Conservation (phyloP, 768 basidiomycete species). For the Mycena metata region DNA sequence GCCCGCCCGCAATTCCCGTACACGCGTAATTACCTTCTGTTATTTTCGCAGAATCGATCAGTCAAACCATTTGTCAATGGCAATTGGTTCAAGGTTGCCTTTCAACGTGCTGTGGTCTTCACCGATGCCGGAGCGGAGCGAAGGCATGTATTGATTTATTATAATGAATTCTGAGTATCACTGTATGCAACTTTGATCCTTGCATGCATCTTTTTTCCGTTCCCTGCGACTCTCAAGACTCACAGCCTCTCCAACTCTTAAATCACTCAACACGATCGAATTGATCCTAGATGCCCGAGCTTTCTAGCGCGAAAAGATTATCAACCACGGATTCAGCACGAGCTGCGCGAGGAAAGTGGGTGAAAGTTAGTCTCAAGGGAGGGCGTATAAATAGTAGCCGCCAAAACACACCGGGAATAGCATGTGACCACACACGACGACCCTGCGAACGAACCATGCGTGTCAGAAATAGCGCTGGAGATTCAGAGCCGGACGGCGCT, state of each 20-base stretch:
- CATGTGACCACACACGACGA: constrained; percentile 76
- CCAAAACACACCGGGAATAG: constrained; percentile 75
- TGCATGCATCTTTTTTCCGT: background rate
- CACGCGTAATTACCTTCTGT: too few species aligned
- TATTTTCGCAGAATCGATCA: too few species aligned
- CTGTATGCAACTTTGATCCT: background rate
- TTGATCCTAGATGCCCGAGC: background rate
- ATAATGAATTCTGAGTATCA: too few species aligned
- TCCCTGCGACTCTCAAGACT: background rate
- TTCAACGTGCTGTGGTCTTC: too few species aligned
- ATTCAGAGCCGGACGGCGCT: constrained; percentile 45
- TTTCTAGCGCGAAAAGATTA: constrained; percentile 77
- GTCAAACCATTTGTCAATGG: too few species aligned
- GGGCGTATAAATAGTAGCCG: constrained; percentile 6
- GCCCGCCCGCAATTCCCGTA: too few species aligned
- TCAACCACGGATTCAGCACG: constrained; percentile 90
- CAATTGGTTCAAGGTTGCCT: too few species aligned
- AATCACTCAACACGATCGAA: background rate
- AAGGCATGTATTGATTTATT: too few species aligned
- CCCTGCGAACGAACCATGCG: constrained; percentile 47
- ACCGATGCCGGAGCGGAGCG: too few species aligned
- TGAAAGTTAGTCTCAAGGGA: constrained; percentile 22
- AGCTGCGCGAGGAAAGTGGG: constrained; percentile 56
- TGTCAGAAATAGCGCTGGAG: constrained; percentile 16
- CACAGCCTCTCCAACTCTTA: background rate